Evolutionary conservation across 192 early-diverging fungal species (phyloP), one percentile per base, ranked within the genome.

Genomic region (Thamnidium elegans): DNA sequence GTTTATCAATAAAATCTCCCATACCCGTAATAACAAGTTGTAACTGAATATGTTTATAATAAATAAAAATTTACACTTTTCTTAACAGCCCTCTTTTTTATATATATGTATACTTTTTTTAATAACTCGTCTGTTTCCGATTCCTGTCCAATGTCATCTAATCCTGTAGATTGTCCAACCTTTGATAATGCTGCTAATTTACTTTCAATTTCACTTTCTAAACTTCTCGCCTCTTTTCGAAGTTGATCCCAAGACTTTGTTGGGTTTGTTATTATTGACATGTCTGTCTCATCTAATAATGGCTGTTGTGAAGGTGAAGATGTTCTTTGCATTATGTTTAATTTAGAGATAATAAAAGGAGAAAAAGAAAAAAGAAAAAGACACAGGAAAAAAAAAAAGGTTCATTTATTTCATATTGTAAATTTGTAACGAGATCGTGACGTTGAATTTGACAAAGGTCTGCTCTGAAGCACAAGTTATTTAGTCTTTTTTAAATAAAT

Each of bases 191-290:
- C 56, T 5, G 76, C 76, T 7, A 92, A 71, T 67, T 88, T 87
- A 2, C 76, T 67, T 52, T 92, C 89, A 20, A 86, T 84, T 61
- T 92, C 90, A 66, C 79, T 85, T 67, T 91, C 89, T 14, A 92
- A 71, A 26, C 82, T 79, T 47, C 90, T 78, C 11, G 85, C 89
- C 39, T 91, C 85, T 55, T 84, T 84, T 42, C 89, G 80, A 47
- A 92, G 67, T 4, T 67, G 64, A 47, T 92, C 90, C 90, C 90
- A 92, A 1, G 78, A 66, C 2, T 58, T 31, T 11, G 55, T 50
- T 26, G 50, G 42, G 52, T 53, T 52, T 4, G 53, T n/a, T 6
- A 39, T 39, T 9, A 39, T 39, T 3, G 64, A 71, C n/a, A 66
- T n/a, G 59, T 62, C 64, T 17, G 56, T 39, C 45, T 65, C 67